Evolutionary conservation across 495 filamentous ascomycete species (phyloP).

Genomic region (Saxispiralis lemnorum): DNA sequence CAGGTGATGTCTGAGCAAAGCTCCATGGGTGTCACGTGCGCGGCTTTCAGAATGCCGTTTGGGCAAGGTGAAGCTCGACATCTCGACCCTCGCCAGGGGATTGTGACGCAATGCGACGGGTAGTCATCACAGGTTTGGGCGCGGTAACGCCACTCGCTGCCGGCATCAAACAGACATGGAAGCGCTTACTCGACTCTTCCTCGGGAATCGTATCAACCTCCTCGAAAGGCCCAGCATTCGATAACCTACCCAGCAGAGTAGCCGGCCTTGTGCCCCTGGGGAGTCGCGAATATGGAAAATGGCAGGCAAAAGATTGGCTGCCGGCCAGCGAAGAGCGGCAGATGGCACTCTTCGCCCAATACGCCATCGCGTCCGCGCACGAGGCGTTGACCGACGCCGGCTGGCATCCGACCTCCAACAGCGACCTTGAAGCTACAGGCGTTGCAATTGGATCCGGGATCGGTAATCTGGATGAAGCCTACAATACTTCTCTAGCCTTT

Average conservation of each 20-base stretch:
- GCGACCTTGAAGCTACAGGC: conserved; percentile 53
- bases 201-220: conserved; percentile 62
- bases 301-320: conserved; percentile 68
- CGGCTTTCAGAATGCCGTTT: no score
- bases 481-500: conserved; percentile 61
- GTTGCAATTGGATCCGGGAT: conserved; percentile 94
- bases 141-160: conserved; percentile 82
- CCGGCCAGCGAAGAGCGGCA: conserved; percentile 43
- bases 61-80: no score
- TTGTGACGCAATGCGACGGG: conserved; percentile 51
- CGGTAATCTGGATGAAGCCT: conserved; percentile 79
- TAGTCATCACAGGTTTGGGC: conserved; percentile 88
- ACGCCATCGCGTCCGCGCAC: conserved; percentile 69
- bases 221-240: conserved; percentile 39
- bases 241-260: conserved; percentile 60
- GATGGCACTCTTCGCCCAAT: conserved; percentile 86
- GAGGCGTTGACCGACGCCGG: conserved; percentile 74
- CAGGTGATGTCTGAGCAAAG: no score
- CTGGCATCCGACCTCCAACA: conserved; percentile 47
- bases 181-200: conserved; percentile 54
- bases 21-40: no score
- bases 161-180: conserved; percentile 65
- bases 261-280: conserved; percentile 65
- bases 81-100: not conserved
- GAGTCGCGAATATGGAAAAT: conserved; percentile 35